A percentile compares a stretch with the other conserved stretches of the same genome.
phyloP scores from a whole-genome alignment of 176 grass and related monocot genomes.

The Rhipidocladum racemiflorum region DNA sequence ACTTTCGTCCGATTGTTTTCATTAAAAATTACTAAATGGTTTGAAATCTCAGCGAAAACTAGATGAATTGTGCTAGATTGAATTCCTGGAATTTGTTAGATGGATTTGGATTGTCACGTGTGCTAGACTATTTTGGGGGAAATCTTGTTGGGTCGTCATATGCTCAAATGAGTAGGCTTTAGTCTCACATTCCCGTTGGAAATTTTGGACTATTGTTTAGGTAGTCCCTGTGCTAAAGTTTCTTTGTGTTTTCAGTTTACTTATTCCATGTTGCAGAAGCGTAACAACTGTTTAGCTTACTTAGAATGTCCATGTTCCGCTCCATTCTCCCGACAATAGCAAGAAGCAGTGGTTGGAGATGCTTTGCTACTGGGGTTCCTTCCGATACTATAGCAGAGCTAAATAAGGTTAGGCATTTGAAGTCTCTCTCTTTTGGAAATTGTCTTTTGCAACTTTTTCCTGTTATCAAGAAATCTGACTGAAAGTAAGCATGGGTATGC shows the following conservation, averaged over 20 bases:
- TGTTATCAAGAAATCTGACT: neutral
- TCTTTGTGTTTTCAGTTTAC: no score
- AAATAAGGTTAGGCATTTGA: constrained; percentile 46
- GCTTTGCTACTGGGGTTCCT: constrained; percentile 38
- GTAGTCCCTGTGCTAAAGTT: constrained; percentile 6
- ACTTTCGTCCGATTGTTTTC: neutral
- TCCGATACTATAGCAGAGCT: constrained; percentile 52
- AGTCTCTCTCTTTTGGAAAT: neutral
- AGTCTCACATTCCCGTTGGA: neutral
- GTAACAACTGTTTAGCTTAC: neutral
- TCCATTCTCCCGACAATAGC: constrained; percentile 30
- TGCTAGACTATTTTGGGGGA: neutral
- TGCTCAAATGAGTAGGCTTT: neutral
- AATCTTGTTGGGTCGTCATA: neutral
- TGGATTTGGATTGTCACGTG: neutral
- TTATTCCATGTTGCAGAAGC: constrained; percentile 24
- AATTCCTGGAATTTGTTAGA: neutral
- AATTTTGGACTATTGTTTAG: neutral
- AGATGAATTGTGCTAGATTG: neutral
- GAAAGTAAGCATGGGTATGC: neutral
- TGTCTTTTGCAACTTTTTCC: neutral
- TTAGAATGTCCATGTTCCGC: constrained; percentile 24
- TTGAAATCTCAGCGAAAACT: neutral
- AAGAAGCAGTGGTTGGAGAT: constrained; percentile 42
- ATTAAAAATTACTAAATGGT: neutral